Evolutionary conservation across 202 grass and related monocot species (phyloP).

Genomic region (Zoysia matrella): DNA sequence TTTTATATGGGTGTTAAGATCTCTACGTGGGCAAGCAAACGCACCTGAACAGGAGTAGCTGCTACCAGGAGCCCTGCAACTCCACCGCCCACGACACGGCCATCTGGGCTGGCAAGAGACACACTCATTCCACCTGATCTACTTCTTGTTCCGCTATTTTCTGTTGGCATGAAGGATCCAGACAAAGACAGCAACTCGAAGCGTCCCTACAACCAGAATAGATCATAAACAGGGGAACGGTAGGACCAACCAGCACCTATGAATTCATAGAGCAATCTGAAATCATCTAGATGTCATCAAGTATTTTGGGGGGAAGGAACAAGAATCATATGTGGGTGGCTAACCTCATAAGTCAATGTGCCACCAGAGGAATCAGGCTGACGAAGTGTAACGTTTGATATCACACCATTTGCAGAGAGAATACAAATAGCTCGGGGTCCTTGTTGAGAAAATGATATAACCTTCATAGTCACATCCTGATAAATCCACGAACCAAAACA

Average conservation of each 20-base stretch:
- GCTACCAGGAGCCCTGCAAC: constrained; percentile 83
- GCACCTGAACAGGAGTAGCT: constrained; percentile 79
- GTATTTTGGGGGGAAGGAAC: background rate
- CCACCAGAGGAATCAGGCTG: constrained; percentile 87
- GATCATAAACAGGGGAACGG: background rate
- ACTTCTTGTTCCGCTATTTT: constrained; percentile 66
- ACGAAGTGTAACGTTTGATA: constrained; percentile 83
- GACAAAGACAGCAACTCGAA: constrained; percentile 87
- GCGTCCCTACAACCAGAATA: constrained; percentile 61
- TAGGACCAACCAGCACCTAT: constrained; percentile 7
- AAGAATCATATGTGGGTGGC: background rate
- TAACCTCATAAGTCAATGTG: constrained; percentile 90
- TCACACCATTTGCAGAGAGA: constrained; percentile 82
- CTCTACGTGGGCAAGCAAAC: too few relatives aligned
- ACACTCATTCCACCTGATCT: constrained; percentile 90
- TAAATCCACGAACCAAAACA: constrained; percentile 22
- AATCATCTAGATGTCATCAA: background rate
- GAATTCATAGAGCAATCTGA: background rate
- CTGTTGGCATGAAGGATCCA: constrained; percentile 88
- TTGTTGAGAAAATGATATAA: constrained; percentile 96
- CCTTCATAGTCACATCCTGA: constrained; percentile 87
- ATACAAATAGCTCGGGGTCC: constrained; percentile 70
- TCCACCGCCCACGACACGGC: constrained; percentile 77
- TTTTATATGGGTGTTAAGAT: too few relatives aligned
- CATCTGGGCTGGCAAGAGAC: constrained; percentile 74